Percentiles rank a stretch among this genome's conserved stretches.
These are phyloP conservation scores for Blastocladiella britannica DNA, from an alignment of 192 early-diverging fungal species.

Conservation along the genomic window DNA sequence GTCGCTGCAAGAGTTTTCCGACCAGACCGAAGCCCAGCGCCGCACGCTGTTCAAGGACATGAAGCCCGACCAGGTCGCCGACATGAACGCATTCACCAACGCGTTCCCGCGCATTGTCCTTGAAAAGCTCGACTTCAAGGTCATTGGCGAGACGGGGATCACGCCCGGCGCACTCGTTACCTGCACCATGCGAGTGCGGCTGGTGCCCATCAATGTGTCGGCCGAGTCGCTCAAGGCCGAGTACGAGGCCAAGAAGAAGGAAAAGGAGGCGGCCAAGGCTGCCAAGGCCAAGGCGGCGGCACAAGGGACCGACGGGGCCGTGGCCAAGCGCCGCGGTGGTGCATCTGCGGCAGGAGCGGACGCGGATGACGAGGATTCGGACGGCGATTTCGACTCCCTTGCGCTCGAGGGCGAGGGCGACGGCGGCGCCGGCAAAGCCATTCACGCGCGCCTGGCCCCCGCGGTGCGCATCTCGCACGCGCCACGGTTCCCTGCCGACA, in stretches of 20 bases:
- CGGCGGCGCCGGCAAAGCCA: slow-evolving; percentile 4
- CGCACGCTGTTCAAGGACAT: slow-evolving; percentile 30
- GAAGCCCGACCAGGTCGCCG: slow-evolving; percentile 38
- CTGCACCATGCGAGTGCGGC: slow-evolving; percentile 14
- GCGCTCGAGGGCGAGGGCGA: slow-evolving; percentile 13
- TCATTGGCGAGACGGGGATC: slow-evolving; percentile 24
- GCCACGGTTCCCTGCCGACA: slow-evolving; percentile 31
- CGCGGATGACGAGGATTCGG: slow-evolving; percentile 22
- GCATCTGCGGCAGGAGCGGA: slow-evolving; percentile 17
- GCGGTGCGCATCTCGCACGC: slow-evolving; percentile 11
- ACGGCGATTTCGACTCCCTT: slow-evolving; percentile 11
- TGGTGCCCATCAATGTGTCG: slow-evolving; percentile 7
- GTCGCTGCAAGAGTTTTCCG: slow-evolving; percentile 42
- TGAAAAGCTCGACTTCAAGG: slow-evolving; percentile 3
- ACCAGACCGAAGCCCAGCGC: slow-evolving; percentile 40
- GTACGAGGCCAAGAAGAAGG: slow-evolving; percentile 10
- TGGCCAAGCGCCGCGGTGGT: too few relatives aligned
- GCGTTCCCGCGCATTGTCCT: slow-evolving; percentile 1
- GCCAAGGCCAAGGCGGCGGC: not conserved
- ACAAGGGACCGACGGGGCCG: too few relatives aligned
- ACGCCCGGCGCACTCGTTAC: slow-evolving; percentile 25
- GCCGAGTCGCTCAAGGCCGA: not conserved
- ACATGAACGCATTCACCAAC: slow-evolving; percentile 6
- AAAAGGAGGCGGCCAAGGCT: not conserved
- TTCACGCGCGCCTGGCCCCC: not conserved